These are phyloP conservation scores for Begonia masoniana DNA, from an alignment of 306 rosid species.

Conservation along the genomic window DNA sequence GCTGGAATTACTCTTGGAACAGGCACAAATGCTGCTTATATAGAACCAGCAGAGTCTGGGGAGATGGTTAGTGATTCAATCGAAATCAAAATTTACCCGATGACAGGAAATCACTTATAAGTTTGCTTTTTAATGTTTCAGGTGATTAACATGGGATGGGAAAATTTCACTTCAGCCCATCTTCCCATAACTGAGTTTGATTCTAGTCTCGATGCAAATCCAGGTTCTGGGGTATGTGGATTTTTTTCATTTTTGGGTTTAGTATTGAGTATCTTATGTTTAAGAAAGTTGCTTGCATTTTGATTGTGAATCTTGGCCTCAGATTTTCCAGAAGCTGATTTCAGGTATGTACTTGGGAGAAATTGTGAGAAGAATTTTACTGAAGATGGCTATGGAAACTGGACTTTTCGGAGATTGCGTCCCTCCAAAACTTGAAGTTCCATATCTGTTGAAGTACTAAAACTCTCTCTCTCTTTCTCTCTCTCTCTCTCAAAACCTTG, in stretches of 20 bases:
- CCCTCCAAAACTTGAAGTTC: conserved; percentile 44
- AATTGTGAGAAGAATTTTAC: conserved; percentile 43
- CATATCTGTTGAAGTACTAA: conserved; percentile 36
- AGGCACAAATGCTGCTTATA: conserved; percentile 58
- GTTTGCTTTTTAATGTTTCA: conserved; percentile 17
- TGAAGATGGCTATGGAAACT: conserved; percentile 52
- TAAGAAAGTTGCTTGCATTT: background rate
- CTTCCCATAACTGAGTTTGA: conserved; percentile 48
- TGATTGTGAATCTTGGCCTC: conserved; percentile 4
- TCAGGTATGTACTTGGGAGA: conserved; percentile 61
- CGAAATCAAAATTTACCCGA: background rate
- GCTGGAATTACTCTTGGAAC: conserved; percentile 48
- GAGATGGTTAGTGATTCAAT: conserved; percentile 33
- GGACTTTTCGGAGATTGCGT: conserved; percentile 33
- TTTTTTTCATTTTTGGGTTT: background rate
- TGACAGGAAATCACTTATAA: background rate
- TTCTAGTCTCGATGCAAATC: conserved; percentile 38
- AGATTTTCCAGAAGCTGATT: conserved; percentile 44
- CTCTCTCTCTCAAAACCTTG: background rate
- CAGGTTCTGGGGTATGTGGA: conserved; percentile 32
- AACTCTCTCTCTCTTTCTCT: background rate
- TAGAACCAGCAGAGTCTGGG: conserved; percentile 29
- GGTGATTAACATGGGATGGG: conserved; percentile 58
- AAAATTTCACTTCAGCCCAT: conserved; percentile 41
- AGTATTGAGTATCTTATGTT: background rate